These are phyloP conservation scores for Candida glaebosa DNA, from an alignment of 805 yeast species.

Conservation along the genomic window DNA sequence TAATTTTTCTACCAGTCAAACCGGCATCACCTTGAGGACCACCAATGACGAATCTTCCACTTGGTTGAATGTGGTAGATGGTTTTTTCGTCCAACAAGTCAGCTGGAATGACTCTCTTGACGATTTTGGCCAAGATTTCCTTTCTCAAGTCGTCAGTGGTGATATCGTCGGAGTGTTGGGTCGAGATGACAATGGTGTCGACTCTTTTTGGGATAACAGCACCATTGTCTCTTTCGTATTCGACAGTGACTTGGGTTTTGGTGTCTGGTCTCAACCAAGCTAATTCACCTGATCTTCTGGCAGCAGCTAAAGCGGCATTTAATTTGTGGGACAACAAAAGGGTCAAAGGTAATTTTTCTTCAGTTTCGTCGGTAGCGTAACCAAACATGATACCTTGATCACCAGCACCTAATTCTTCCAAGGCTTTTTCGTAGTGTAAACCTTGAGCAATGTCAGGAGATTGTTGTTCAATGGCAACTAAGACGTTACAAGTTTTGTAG, in stretches of 20 bases:
- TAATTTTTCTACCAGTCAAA: slow-evolving; percentile 98
- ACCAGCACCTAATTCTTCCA: slow-evolving; percentile 99
- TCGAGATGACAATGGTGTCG: slow-evolving; percentile 95
- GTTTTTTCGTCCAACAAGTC: slow-evolving; percentile 91
- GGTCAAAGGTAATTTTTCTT: slow-evolving; percentile 95
- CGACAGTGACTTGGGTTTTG: slow-evolving; percentile 98
- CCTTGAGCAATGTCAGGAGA: slow-evolving; percentile 99
- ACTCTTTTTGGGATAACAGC: slow-evolving; percentile 95
- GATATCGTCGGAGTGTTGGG: slow-evolving; percentile 97
- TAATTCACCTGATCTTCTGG: slow-evolving; percentile 93
- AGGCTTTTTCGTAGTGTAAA: slow-evolving; percentile 91
- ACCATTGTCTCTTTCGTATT: slow-evolving; percentile 91
- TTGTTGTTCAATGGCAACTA: slow-evolving; percentile 99
- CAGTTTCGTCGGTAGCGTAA: slow-evolving; percentile 98
- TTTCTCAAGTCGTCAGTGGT: slow-evolving; percentile 87
- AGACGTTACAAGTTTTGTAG: slow-evolving; percentile 98
- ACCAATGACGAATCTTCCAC: slow-evolving; percentile 99
- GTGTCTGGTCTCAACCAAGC: slow-evolving; percentile 99
- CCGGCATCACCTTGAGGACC: slow-evolving; percentile 99
- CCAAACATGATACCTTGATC: slow-evolving; percentile 99
- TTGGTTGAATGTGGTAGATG: slow-evolving; percentile 97
- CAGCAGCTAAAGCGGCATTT: slow-evolving; percentile 94
- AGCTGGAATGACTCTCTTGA: slow-evolving; percentile 90
- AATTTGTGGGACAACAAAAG: slow-evolving; percentile 91
- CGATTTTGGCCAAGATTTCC: slow-evolving; percentile 72